Base-by-base conservation (phyloP, 2,329 filamentous ascomycete species). In the Penicillium griseofulvum region DNA sequence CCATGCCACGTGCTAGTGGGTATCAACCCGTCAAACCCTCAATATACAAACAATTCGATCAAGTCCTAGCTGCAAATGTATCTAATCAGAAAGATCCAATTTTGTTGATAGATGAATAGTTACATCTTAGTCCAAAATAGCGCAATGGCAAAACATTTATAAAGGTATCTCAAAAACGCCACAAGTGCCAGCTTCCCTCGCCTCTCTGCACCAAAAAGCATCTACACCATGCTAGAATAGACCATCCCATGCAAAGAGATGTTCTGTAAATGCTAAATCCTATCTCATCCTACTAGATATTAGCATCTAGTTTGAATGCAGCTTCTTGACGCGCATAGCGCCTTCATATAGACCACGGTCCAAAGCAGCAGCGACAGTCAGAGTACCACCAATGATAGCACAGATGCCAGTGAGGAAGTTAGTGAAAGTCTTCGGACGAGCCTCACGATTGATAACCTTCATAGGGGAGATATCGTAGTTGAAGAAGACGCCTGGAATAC, bases 401-500 rank as follows among this genome's bases (percentile, higher is more conserved):
- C 94, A 99, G 19, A 99, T 85, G 45, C 94, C 94, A 1, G 94
- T 93, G 55, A 99, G 76, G 80, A 99, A 99, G 17, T 90, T 90
- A 0, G 90, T 86, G 73, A 99, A 95, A 5, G 88, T 89, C 81
- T 97, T 97, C 57, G 87, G 81, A 44, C 90, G 85, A 63, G 90
- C 88, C 78, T 99, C 95, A 52, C 92, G 88, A 80, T 99, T 99
- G 76, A 99, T 89, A 58, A 99, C 93, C 79, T 97, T 99, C 94
- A 99, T 99, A 5, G 94, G 94, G 2, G 93, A 97, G 73, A 99
- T 99, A 68, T 99, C 94, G 67, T 99, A 99, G 63, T 91, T 96
- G 79, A 99, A 97, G 80, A 99, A 99, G 14, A 99, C 92, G 41
- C 94, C 94, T 0, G 94, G 94, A 67, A 99, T 97, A 62, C 94